phyloP scores from a whole-genome alignment of 2,329 filamentous ascomycete species.

The Orbilia blumenaviensis region DNA sequence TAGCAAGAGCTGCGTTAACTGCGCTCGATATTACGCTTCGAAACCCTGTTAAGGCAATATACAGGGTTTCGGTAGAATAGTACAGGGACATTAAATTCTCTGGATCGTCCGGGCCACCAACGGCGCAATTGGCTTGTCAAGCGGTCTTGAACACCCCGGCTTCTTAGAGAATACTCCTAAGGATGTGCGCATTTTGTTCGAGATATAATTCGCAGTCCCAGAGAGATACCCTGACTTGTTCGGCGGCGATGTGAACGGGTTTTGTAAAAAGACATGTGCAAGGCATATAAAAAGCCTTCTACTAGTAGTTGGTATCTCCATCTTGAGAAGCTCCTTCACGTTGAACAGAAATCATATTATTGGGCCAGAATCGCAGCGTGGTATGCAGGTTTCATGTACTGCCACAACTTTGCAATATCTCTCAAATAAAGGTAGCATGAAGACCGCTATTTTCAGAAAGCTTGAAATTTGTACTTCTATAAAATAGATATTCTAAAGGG shows the following conservation, averaged over 20 bases:
- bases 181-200: neutral
- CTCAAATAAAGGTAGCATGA: no score
- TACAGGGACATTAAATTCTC: neutral
- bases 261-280: neutral
- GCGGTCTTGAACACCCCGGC: constrained; percentile 11
- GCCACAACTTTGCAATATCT: no score
- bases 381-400: no score
- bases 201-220: constrained; percentile 27
- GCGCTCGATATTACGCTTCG: neutral
- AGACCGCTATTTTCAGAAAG: no score
- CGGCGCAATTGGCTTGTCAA: neutral
- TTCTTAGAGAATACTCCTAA: neutral
- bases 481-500: no score
- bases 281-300: neutral
- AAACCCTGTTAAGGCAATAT: neutral
- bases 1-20: neutral
- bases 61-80: neutral
- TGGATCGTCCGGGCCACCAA: constrained; percentile 6
- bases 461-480: no score
- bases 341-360: no score
- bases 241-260: neutral
- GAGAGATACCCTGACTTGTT: neutral
- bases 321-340: neutral
- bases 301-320: neutral
- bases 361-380: no score